Percentiles rank a stretch among this genome's conserved stretches.
These are phyloP conservation scores for Fusarium newnesense DNA, from an alignment of 2,329 filamentous ascomycete species.

Conservation along the genomic window DNA sequence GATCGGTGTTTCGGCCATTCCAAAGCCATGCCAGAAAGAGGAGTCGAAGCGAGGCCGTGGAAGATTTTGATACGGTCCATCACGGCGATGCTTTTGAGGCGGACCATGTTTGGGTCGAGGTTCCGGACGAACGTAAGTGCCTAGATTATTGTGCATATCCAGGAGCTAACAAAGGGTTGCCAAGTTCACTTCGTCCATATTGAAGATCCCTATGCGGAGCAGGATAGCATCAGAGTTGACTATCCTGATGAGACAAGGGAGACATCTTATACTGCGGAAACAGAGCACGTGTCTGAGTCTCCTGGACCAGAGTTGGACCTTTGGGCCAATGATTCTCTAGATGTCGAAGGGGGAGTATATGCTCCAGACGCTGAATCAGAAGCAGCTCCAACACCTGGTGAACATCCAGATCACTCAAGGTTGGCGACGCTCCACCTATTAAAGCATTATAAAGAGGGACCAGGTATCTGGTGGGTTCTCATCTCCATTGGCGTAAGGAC, in stretches of 20 bases:
- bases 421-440: constrained; percentile 19
- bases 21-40: background rate
- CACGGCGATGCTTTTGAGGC: constrained; percentile 1
- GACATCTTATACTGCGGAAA: background rate
- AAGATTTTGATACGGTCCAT: background rate
- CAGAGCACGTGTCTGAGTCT: background rate
- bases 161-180: accelerated
- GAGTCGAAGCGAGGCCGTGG: background rate
- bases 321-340: background rate
- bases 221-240: background rate
- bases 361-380: accelerated
- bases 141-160: accelerated
- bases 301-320: accelerated
- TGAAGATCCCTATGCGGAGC: constrained; percentile 9
- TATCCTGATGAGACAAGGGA: background rate
- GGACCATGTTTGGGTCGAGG: constrained; percentile 30
- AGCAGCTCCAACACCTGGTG: accelerated
- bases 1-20: constrained; percentile 33
- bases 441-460: constrained; percentile 36
- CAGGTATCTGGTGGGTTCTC: constrained; percentile 26
- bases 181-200: constrained; percentile 34
- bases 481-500: accelerated
- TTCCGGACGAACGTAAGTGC: constrained; percentile 29
- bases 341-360: accelerated
- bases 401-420: background rate